phyloP scores from a whole-genome alignment of 192 early-diverging fungal genomes.

The Backusella westeae region DNA sequence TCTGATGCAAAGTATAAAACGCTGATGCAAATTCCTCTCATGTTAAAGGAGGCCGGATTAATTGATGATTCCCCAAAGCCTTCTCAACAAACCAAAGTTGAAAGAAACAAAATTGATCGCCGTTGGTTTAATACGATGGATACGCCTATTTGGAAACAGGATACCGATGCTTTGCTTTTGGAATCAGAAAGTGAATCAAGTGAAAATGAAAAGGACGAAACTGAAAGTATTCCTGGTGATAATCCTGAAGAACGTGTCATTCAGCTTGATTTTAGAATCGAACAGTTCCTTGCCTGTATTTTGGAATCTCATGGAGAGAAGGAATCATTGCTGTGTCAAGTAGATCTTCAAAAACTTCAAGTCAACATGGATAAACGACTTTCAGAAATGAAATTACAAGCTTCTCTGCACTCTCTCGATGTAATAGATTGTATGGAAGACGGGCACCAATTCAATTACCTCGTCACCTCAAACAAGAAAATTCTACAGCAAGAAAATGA shows the following conservation, averaged over 20 bases:
- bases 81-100: background rate
- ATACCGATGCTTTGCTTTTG: slow-evolving; percentile 20
- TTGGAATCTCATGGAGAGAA: slow-evolving; percentile 45
- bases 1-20: slow-evolving; percentile 83
- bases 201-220: slow-evolving; percentile 34
- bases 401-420: slow-evolving; percentile 71
- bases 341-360: slow-evolving; percentile 71
- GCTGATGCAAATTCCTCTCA: slow-evolving; percentile 69
- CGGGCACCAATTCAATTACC: slow-evolving; percentile 48
- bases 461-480: slow-evolving; percentile 52
- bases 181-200: slow-evolving; percentile 29
- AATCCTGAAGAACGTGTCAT: slow-evolving; percentile 52
- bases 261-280: slow-evolving; percentile 63
- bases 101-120: background rate
- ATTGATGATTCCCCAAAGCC: slow-evolving; percentile 5
- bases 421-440: slow-evolving; percentile 66
- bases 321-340: slow-evolving; percentile 58
- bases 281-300: slow-evolving; percentile 60
- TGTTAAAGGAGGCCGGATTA: slow-evolving; percentile 50
- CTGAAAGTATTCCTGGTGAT: slow-evolving; percentile 36
- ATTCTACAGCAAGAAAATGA: slow-evolving; percentile 26
- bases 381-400: slow-evolving; percentile 68
- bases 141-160: slow-evolving; percentile 21
- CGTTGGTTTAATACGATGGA: slow-evolving; percentile 4
- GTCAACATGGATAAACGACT: slow-evolving; percentile 67